Percentiles rank a stretch among this genome's conserved stretches.
phyloP scores from a whole-genome alignment of 345 rosid species.

The Populus ilicifolia region DNA sequence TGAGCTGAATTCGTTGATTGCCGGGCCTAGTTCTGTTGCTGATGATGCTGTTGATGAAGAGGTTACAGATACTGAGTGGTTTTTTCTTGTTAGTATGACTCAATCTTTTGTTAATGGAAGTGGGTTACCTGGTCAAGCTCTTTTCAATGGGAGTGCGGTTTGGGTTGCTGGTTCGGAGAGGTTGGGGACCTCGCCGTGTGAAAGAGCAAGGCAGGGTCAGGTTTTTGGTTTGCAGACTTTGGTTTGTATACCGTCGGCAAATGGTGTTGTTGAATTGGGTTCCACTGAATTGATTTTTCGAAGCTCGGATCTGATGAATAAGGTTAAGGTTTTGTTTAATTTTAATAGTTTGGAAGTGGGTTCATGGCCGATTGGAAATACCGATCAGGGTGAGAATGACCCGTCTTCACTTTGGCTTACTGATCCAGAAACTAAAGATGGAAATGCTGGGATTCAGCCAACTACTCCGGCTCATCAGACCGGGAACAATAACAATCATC shows the following conservation, averaged over 20 bases:
- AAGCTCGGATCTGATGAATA: conserved; percentile 68
- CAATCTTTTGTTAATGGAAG: conserved; percentile 62
- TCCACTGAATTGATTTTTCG: conserved; percentile 66
- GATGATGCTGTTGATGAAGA: conserved; percentile 81
- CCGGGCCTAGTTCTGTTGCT: conserved; percentile 45
- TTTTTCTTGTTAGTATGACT: conserved; percentile 88
- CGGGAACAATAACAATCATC: conserved; percentile 16
- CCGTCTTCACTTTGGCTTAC: conserved; percentile 67
- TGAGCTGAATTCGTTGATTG: conserved; percentile 74
- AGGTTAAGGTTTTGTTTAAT: conserved; percentile 62
- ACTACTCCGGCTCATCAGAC: conserved; percentile 5
- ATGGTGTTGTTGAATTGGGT: conserved; percentile 89
- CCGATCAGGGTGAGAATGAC: conserved; percentile 83
- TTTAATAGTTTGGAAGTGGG: conserved; percentile 52
- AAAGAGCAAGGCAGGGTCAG: conserved; percentile 68
- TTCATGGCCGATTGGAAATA: conserved; percentile 45
- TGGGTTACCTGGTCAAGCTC: conserved; percentile 79
- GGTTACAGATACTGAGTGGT: conserved; percentile 96
- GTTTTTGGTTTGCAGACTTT: conserved; percentile 70
- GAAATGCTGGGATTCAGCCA: conserved; percentile 9
- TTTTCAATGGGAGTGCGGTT: conserved; percentile 43
- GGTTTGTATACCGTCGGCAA: conserved; percentile 70
- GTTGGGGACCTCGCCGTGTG: conserved; percentile 56
- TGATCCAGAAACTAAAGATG: conserved; percentile 60
- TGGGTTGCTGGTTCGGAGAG: conserved; percentile 72